Evolutionary conservation across 768 basidiomycete genomes (phyloP).

Genomic region (Boletus sp.): DNA sequence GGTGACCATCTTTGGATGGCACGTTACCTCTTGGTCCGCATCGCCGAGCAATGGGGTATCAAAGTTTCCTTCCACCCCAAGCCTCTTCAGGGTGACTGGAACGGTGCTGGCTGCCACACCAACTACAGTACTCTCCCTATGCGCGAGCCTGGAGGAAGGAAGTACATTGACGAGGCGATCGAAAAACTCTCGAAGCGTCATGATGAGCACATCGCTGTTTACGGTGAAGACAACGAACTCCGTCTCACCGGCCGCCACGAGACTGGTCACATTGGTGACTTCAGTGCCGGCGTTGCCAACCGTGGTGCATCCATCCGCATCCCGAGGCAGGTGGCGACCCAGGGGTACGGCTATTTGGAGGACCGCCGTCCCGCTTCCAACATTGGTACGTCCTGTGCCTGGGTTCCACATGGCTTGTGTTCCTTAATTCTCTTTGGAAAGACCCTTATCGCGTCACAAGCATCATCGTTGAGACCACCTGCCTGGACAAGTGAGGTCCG

Average conservation of each 20-base stretch:
- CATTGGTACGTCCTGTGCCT: conserved; percentile 62
- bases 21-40: conserved; percentile 90
- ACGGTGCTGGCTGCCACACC: conserved; percentile 98
- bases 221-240: conserved; percentile 96
- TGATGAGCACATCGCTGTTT: conserved; percentile 93
- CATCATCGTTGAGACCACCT: conserved; percentile 86
- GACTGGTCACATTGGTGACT: conserved; percentile 88
- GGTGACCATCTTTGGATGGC: conserved; percentile 99
- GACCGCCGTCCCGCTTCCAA: conserved; percentile 98
- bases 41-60: conserved; percentile 96
- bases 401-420: not conserved
- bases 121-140: conserved; percentile 95
- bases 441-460: conserved; percentile 94
- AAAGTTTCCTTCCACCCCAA: conserved; percentile 99
- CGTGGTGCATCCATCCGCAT: conserved; percentile 97
- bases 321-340: conserved; percentile 86
- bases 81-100: conserved; percentile 96
- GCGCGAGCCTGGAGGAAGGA: conserved; percentile 93
- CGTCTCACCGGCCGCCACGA: conserved; percentile 96
- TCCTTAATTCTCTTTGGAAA: conserved; percentile 27
- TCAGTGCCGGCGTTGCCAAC: conserved; percentile 95
- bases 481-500: conserved; percentile 54
- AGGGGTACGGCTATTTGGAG: conserved; percentile 95
- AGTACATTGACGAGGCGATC: conserved; percentile 87
- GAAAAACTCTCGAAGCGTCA: conserved; percentile 90